phyloP scores from a whole-genome alignment of 805 yeast genomes.

The Candida koratica region DNA sequence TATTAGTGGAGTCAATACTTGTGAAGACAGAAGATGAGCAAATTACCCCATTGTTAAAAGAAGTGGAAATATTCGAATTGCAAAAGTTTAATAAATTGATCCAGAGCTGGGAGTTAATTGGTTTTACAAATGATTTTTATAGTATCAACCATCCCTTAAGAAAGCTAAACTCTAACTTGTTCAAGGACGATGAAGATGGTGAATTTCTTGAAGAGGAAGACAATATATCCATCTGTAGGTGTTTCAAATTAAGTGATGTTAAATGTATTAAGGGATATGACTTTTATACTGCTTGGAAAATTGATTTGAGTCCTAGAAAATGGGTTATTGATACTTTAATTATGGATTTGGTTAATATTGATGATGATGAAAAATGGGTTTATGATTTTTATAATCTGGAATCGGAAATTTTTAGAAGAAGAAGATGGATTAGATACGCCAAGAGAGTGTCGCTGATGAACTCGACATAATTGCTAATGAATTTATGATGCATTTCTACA shows the following conservation, averaged over 20 bases:
- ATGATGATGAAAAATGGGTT: constrained; percentile 81
- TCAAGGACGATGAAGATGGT: constrained; percentile 16
- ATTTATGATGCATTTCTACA: constrained; percentile 1
- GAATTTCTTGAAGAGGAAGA: constrained; percentile 17
- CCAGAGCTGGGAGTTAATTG: constrained; percentile 61
- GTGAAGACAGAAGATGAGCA: constrained; percentile 13
- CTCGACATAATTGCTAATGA: background rate
- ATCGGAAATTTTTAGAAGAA: constrained; percentile 46
- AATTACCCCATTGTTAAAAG: constrained; percentile 23
- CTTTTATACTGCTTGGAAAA: constrained; percentile 54
- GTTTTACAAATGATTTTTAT: constrained; percentile 53
- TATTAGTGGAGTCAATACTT: constrained; percentile 18
- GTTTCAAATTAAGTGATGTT: constrained; percentile 27
- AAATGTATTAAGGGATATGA: constrained; percentile 61
- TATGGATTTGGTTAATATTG: constrained; percentile 52
- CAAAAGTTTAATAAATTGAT: constrained; percentile 48
- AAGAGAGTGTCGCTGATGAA: too few relatives aligned
- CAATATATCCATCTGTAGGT: constrained; percentile 12
- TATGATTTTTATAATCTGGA: constrained; percentile 50
- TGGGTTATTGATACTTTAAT: constrained; percentile 61
- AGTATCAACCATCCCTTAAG: constrained; percentile 40
- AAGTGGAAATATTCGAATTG: constrained; percentile 65
- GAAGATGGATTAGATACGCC: constrained; percentile 57
- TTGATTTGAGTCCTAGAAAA: constrained; percentile 57
- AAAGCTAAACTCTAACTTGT: constrained; percentile 14